These are phyloP conservation scores for Leucosporidium yakuticum DNA, from an alignment of 768 basidiomycete species.

Conservation along the genomic window DNA sequence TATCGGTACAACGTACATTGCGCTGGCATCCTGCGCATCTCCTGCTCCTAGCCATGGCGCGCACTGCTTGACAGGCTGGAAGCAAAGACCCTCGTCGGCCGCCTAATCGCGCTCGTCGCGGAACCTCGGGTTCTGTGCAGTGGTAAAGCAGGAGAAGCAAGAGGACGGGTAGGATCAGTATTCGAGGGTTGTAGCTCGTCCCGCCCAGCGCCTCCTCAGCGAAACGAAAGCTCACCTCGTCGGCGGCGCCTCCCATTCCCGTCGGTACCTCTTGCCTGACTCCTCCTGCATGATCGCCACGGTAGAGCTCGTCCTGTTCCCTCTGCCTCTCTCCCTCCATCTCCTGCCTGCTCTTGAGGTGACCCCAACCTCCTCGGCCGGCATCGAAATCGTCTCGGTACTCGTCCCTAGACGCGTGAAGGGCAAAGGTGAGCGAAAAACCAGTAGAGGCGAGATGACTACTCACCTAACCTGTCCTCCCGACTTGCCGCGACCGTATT, in stretches of 20 bases:
- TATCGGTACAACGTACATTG: no score
- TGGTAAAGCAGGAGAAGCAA: neutral
- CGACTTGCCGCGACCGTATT: constrained; percentile 94
- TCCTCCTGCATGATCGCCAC: constrained; percentile 29
- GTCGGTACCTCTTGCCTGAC: constrained; percentile 38
- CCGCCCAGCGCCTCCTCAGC: no score
- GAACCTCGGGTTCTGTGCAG: constrained; percentile 34
- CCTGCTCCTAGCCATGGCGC: no score
- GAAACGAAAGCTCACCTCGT: constrained; percentile 26
- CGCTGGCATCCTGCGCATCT: no score
- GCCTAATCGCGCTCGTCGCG: constrained; percentile 37
- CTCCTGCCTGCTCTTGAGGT: constrained; percentile 61
- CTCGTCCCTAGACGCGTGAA: constrained; percentile 60
- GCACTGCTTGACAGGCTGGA: no score
- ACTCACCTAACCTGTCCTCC: constrained; percentile 66
- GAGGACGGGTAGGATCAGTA: neutral
- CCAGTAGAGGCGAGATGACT: constrained; percentile 3
- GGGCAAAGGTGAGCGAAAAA: constrained; percentile 46
- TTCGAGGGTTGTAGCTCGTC: neutral
- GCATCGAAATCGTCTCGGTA: constrained; percentile 95
- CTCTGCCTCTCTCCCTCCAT: constrained; percentile 66
- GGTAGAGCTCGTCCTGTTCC: constrained; percentile 78
- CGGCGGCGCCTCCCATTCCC: constrained; percentile 37
- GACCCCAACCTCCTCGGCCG: constrained; percentile 91
- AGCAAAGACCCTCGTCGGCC: neutral